Conservation (phyloP, 169 alveolate species). For the Perkinsus chesapeaki region DNA sequence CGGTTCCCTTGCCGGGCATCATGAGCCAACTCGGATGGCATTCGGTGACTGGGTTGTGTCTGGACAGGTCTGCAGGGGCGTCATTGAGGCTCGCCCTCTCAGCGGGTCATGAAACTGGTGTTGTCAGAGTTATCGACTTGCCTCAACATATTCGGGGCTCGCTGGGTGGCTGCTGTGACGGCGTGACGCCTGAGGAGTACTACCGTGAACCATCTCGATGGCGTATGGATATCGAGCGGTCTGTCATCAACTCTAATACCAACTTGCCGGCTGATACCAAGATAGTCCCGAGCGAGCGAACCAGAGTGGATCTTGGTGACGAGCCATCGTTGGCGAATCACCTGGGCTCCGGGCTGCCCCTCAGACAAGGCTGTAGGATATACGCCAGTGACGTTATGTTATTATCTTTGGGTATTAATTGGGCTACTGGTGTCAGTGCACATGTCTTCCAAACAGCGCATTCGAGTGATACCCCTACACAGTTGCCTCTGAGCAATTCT, state of each 20-base stretch:
- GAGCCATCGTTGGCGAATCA: not conserved
- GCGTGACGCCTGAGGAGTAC: not conserved
- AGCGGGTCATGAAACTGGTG: not conserved
- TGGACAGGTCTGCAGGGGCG: not conserved
- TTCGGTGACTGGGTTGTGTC: not conserved
- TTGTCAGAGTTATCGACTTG: not conserved
- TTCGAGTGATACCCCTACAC: not conserved
- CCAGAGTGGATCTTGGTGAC: not conserved
- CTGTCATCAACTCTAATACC: not conserved
- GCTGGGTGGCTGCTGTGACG: not conserved
- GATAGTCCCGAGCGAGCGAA: not conserved
- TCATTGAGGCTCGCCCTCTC: not conserved
- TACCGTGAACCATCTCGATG: not conserved
- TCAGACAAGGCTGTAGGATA: not conserved
- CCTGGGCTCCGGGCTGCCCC: not conserved
- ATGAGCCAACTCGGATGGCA: not conserved
- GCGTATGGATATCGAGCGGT: not conserved
- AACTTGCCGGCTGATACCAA: not conserved
- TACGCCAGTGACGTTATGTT: not conserved
- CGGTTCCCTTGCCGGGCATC: not conserved
- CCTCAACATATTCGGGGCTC: not conserved
- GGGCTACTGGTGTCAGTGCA: not conserved
- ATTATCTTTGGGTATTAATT: not conserved
- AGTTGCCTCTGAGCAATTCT: not conserved
- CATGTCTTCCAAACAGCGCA: not conserved